Conservation (phyloP, 2,329 filamentous ascomycete species). For the Colletotrichum graminicola region DNA sequence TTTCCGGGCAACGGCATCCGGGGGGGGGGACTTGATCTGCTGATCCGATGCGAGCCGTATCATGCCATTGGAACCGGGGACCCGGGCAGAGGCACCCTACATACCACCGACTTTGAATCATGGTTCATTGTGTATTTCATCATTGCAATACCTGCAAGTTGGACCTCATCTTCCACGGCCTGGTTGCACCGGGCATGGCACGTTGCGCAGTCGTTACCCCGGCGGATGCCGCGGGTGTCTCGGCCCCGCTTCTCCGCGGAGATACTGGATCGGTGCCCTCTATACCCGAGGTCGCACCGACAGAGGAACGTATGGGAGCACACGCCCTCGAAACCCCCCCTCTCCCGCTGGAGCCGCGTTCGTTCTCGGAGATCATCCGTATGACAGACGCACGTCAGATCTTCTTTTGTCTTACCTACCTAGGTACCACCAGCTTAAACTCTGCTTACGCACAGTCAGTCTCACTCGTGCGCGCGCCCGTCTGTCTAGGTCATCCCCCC, state of each 20-base stretch:
- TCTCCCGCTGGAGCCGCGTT: background rate
- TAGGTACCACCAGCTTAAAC: no score
- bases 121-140: background rate
- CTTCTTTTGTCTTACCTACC: background rate
- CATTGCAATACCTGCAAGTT: background rate
- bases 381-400: slow-evolving; percentile 7
- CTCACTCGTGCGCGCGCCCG: background rate
- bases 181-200: background rate
- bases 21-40: no score
- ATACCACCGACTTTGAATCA: background rate
- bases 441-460: background rate
- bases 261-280: background rate
- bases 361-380: slow-evolving; percentile 6
- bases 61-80: background rate
- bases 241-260: slow-evolving; percentile 2
- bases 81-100: no score
- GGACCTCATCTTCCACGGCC: no score
- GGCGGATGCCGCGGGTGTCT: background rate
- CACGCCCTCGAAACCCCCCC: no score
- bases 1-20: background rate
- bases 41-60: background rate
- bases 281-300: slow-evolving; percentile 1
- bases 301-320: background rate
- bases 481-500: no score
- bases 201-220: no score